Percentiles rank a stretch among this genome's conserved stretches.
Conservation (phyloP, 768 basidiomycete species). For the Trametes punicea region DNA sequence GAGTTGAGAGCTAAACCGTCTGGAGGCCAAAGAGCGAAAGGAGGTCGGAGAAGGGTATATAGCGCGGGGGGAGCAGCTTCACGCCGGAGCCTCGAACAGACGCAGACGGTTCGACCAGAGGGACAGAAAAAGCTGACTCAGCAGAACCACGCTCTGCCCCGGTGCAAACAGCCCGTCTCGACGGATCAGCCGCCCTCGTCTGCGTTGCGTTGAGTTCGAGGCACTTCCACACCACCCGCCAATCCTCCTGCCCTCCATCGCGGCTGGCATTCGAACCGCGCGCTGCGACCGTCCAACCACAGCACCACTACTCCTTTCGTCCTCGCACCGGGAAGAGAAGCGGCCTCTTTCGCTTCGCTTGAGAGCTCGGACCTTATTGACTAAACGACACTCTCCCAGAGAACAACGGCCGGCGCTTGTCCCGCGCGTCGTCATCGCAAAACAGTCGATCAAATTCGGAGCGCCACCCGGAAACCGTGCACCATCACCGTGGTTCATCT, state of each 20-base stretch:
- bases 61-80: neutral
- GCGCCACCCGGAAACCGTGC: conserved; percentile 4
- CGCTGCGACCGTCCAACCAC: neutral
- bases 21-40: conserved; percentile 7
- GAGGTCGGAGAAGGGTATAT: conserved; percentile 5
- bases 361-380: neutral
- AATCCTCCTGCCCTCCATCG: neutral
- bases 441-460: conserved; percentile 2
- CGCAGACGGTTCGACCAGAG: neutral
- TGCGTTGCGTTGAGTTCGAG: neutral
- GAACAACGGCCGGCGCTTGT: neutral
- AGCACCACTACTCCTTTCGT: conserved; percentile 3
- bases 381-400: neutral
- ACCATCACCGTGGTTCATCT: neutral
- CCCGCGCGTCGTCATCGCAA: conserved; percentile 1
- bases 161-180: conserved; percentile 7
- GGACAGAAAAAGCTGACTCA: conserved; percentile 3
- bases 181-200: neutral
- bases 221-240: neutral
- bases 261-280: neutral
- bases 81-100: neutral
- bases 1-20: neutral
- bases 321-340: conserved; percentile 4
- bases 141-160: conserved; percentile 5
- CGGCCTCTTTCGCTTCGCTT: neutral